Conservation (phyloP, 495 filamentous ascomycete genomes). For the Xylaria bambusicola region DNA sequence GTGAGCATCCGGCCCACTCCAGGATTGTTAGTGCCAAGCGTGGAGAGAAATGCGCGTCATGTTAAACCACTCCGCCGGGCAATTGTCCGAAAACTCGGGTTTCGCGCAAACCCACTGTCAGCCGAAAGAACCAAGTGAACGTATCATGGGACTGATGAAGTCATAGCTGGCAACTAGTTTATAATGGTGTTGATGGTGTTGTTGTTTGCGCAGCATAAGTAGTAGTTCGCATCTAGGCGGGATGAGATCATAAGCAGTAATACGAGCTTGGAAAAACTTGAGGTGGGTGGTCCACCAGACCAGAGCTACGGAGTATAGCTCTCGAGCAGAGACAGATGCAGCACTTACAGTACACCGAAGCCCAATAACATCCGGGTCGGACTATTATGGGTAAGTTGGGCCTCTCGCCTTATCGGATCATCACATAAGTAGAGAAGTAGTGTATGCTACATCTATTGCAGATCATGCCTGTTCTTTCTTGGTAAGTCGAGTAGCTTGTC, state of each 20-base stretch:
- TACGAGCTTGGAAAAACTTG: background rate
- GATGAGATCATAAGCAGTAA: background rate
- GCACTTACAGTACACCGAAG: too few relatives aligned
- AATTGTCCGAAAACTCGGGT: constrained; percentile 3
- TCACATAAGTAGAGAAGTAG: background rate
- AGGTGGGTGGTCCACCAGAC: too few relatives aligned
- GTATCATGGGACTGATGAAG: background rate
- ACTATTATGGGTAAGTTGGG: too few relatives aligned
- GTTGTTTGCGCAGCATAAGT: too few relatives aligned
- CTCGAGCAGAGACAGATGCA: background rate
- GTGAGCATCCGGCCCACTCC: background rate
- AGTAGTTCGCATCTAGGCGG: background rate
- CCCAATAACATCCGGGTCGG: too few relatives aligned
- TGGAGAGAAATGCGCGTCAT: background rate
- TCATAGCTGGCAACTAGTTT: too few relatives aligned
- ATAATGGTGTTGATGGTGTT: background rate
- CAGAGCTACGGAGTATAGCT: too few relatives aligned
- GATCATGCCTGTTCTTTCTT: background rate
- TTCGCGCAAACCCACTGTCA: background rate
- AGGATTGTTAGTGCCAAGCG: background rate
- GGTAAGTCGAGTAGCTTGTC: background rate
- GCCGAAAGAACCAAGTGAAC: too few relatives aligned
- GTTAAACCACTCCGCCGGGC: background rate
- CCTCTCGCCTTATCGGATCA: background rate
- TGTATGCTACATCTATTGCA: too few relatives aligned